Evolutionary conservation across 192 early-diverging fungal genomes (phyloP).

Genomic region (Dispira simplex): DNA sequence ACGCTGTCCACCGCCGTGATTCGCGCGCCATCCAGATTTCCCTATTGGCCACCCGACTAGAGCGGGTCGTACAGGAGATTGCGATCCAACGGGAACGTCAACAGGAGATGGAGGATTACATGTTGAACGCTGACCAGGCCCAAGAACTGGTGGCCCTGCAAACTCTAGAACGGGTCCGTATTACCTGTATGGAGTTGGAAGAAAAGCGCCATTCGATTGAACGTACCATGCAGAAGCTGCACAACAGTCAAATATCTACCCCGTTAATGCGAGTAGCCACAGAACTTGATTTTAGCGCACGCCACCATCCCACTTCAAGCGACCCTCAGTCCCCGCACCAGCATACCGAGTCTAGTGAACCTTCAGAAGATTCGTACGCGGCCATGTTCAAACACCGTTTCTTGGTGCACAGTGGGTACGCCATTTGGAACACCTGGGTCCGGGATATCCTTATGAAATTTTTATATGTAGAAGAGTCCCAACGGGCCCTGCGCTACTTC

Average conservation of each 20-base stretch:
- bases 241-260: background rate
- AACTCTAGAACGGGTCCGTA: conserved; percentile 5
- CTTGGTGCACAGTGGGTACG: conserved; percentile 68
- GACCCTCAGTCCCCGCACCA: background rate
- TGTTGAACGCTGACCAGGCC: conserved; percentile 8
- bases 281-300: background rate
- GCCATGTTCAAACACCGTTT: conserved; percentile 52
- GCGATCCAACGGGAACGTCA: background rate
- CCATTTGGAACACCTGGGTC: conserved; percentile 74
- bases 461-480: conserved; percentile 48
- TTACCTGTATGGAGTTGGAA: background rate
- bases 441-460: conserved; percentile 69
- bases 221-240: background rate
- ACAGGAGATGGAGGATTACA: conserved; percentile 7
- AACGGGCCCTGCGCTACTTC: conserved; percentile 61
- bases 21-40: conserved; percentile 3
- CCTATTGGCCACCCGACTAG: background rate
- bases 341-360: conserved; percentile 12
- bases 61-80: background rate
- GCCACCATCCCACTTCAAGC: background rate
- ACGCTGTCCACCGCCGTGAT: background rate
- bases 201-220: background rate
- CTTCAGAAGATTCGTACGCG: conserved; percentile 25
- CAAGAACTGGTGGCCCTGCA: conserved; percentile 2
- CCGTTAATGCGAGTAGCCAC: background rate